Evolutionary conservation across 2,329 filamentous ascomycete species (phyloP).

Genomic region (Fusarium kyushuense): DNA sequence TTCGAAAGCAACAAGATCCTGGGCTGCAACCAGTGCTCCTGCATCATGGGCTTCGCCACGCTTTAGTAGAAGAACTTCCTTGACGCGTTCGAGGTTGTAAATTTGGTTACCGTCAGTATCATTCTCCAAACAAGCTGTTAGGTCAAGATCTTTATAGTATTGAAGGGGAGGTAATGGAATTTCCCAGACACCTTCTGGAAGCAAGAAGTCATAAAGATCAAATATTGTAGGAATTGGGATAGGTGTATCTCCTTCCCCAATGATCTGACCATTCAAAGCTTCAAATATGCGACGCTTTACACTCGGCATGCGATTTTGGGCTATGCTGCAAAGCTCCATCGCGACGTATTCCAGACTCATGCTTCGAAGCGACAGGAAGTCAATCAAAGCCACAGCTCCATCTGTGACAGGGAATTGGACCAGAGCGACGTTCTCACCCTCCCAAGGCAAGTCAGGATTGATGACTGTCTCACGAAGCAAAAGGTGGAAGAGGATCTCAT

Average conservation of each 20-base stretch:
- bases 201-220: conserved; percentile 91
- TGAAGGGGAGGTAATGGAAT: conserved; percentile 65
- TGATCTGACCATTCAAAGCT: conserved; percentile 82
- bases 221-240: conserved; percentile 82
- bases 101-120: conserved; percentile 68
- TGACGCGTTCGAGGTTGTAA: conserved; percentile 77
- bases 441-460: conserved; percentile 77
- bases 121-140: conserved; percentile 72
- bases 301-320: conserved; percentile 76
- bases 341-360: conserved; percentile 87
- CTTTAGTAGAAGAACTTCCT: conserved; percentile 79
- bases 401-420: conserved; percentile 76
- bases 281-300: conserved; percentile 76
- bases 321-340: conserved; percentile 83
- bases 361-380: conserved; percentile 82
- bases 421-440: conserved; percentile 70
- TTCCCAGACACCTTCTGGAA: conserved; percentile 64
- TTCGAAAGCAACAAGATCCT: conserved; percentile 64
- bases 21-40: conserved; percentile 62
- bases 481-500: conserved; percentile 83
- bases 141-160: conserved; percentile 74
- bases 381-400: conserved; percentile 76
- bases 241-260: conserved; percentile 73
- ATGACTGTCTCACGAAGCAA: conserved; percentile 80
- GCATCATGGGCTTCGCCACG: conserved; percentile 69